A percentile compares a stretch with the other conserved stretches of the same genome.
Evolutionary conservation across 2,329 filamentous ascomycete genomes (phyloP).

Genomic region (Aaosphaeria pasadenensis): DNA sequence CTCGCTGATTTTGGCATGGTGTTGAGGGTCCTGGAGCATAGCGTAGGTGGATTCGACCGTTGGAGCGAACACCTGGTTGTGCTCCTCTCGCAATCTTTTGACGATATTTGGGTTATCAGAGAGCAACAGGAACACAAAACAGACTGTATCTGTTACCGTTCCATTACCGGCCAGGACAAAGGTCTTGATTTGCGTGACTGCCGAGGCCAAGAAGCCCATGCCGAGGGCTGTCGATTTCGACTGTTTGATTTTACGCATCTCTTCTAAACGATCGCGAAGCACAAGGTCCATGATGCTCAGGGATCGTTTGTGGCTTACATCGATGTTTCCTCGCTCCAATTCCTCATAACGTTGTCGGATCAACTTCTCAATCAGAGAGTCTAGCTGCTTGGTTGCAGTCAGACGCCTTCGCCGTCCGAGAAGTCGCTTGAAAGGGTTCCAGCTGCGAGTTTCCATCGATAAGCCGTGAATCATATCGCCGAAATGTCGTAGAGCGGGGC

Average conservation of each 20-base stretch:
- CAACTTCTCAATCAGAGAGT: conserved; percentile 29
- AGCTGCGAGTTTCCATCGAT: conserved; percentile 11
- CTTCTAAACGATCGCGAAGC: conserved; percentile 23
- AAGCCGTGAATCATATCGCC: conserved; percentile 12
- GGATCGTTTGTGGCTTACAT: conserved; percentile 35
- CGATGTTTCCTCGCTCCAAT: conserved; percentile 24
- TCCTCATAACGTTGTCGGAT: conserved; percentile 38
- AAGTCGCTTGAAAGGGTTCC: conserved; percentile 17
- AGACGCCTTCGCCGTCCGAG: conserved; percentile 8
- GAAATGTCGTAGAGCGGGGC: conserved; percentile 15
- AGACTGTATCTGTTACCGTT: conserved; percentile 37
- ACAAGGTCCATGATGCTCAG: conserved; percentile 34
- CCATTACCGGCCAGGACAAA: conserved; percentile 45
- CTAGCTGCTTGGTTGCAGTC: conserved; percentile 18
- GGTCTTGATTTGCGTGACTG: conserved; percentile 37
- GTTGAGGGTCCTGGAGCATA: conserved; percentile 32
- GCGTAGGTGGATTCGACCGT: conserved; percentile 36
- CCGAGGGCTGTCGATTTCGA: conserved; percentile 22
- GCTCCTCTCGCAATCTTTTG: conserved; percentile 44
- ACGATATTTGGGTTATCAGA: conserved; percentile 24
- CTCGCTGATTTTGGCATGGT: conserved; percentile 49
- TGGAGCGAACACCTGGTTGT: conserved; percentile 50
- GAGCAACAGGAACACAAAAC: conserved; percentile 28
- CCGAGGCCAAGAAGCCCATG: conserved; percentile 31
- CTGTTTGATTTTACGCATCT: conserved; percentile 8